These are phyloP conservation scores for Byssothecium circinans DNA, from an alignment of 2,329 filamentous ascomycete species.

Conservation along the genomic window DNA sequence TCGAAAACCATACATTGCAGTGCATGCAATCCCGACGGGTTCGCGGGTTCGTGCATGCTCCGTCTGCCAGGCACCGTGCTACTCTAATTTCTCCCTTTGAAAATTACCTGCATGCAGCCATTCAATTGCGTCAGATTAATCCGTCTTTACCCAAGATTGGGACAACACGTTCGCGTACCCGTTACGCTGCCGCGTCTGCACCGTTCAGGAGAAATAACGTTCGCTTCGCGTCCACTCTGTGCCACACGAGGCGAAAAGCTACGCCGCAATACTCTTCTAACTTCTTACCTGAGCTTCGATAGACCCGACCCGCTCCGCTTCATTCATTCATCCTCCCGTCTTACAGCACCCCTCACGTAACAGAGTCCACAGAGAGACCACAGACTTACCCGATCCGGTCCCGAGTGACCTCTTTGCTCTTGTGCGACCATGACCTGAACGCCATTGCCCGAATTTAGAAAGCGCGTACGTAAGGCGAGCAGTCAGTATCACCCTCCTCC, in stretches of 20 bases:
- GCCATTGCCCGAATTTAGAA: conserved; percentile 10
- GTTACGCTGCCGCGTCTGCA: neutral
- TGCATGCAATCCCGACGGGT: no score
- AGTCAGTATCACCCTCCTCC: neutral
- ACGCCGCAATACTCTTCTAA: neutral
- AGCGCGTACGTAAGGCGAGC: neutral
- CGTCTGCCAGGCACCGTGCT: neutral
- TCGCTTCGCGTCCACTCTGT: no score
- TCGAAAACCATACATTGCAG: neutral
- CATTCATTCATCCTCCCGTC: no score
- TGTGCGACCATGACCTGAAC: conserved; percentile 2
- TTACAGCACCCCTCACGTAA: no score
- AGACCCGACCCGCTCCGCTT: conserved; percentile 1
- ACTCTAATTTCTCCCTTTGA: neutral
- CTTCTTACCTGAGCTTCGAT: conserved; percentile 1
- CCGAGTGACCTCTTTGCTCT: conserved; percentile 5
- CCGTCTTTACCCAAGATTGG: neutral
- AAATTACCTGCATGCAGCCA: conserved; percentile 2
- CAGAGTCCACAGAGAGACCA: no score
- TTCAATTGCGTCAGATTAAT: neutral
- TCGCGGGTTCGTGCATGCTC: neutral
- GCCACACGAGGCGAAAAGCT: no score
- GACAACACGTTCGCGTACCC: neutral
- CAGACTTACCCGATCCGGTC: neutral
- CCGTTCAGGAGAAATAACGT: no score